These are phyloP conservation scores for Nidula microcarpa DNA, from an alignment of 768 basidiomycete genomes.

Conservation along the genomic window DNA sequence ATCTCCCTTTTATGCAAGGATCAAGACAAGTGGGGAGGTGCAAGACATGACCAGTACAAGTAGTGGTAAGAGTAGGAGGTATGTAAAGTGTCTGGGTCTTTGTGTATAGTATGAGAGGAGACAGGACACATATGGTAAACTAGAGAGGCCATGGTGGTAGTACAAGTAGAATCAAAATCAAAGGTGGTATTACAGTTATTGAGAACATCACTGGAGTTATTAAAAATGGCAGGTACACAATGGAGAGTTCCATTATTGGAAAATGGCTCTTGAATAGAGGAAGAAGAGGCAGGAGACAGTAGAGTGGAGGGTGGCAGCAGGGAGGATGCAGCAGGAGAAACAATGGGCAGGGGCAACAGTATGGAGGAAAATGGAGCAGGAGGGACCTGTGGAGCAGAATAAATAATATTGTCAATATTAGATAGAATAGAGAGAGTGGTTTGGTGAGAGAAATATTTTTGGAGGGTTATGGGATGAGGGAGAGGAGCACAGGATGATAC, in stretches of 20 bases:
- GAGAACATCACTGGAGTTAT: not conserved
- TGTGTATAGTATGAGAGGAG: constrained; percentile 4
- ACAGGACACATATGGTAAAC: not conserved
- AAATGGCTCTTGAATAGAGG: not conserved
- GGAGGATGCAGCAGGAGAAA: not conserved
- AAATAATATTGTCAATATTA: not conserved
- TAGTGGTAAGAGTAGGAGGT: constrained; percentile 13
- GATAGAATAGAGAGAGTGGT: not conserved
- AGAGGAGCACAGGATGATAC: constrained; percentile 22
- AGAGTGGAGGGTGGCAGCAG: too few relatives aligned
- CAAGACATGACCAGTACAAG: constrained; percentile 15
- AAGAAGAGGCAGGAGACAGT: not conserved
- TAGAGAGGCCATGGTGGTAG: not conserved
- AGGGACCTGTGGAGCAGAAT: not conserved
- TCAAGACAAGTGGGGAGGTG: constrained; percentile 7
- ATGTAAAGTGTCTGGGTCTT: constrained; percentile 9
- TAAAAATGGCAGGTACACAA: not conserved
- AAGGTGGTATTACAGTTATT: too few relatives aligned
- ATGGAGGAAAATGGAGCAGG: not conserved
- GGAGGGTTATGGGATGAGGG: constrained; percentile 17
- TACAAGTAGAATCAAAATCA: not conserved
- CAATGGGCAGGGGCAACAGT: not conserved
- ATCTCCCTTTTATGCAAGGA: constrained; percentile 5
- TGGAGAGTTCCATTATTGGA: not conserved
- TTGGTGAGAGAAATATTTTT: not conserved